These are phyloP conservation scores for Nepenthes gracilis DNA, from an alignment of 148 eudicot genomes.

Conservation along the genomic window DNA sequence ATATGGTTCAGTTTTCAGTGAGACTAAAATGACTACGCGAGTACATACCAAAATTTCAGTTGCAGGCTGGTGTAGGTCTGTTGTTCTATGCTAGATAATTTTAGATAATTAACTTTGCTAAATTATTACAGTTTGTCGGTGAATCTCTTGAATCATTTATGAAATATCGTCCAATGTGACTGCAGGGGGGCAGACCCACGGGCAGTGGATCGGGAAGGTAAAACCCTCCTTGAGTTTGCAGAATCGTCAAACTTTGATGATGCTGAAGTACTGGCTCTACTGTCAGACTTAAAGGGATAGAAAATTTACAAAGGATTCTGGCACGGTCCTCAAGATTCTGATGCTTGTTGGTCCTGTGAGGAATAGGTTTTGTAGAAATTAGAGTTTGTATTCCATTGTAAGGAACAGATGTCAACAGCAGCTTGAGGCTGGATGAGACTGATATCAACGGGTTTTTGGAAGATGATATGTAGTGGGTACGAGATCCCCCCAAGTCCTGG, in stretches of 20 bases:
- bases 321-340: background rate
- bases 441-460: no score
- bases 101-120: background rate
- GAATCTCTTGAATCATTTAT: background rate
- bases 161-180: background rate
- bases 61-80: no score
- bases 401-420: no score
- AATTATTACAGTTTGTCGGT: background rate
- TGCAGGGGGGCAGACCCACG: conserved; percentile 84
- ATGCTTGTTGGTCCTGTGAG: background rate
- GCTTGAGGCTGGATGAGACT: no score
- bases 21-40: no score
- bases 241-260: conserved; percentile 57
- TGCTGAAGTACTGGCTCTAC: conserved; percentile 49
- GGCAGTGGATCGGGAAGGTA: conserved; percentile 50
- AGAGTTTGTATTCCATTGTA: no score
- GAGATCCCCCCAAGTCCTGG: no score
- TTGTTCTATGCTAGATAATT: no score
- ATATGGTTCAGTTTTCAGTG: no score
- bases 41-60: no score
- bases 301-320: background rate
- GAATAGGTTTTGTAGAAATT: background rate
- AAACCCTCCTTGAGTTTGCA: conserved; percentile 57
- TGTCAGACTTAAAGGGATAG: conserved; percentile 42
- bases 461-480: no score